A percentile compares a stretch with the other conserved stretches of the same genome.
phyloP scores from a whole-genome alignment of 306 rosid genomes.

The Pachyrhizus erosus region DNA sequence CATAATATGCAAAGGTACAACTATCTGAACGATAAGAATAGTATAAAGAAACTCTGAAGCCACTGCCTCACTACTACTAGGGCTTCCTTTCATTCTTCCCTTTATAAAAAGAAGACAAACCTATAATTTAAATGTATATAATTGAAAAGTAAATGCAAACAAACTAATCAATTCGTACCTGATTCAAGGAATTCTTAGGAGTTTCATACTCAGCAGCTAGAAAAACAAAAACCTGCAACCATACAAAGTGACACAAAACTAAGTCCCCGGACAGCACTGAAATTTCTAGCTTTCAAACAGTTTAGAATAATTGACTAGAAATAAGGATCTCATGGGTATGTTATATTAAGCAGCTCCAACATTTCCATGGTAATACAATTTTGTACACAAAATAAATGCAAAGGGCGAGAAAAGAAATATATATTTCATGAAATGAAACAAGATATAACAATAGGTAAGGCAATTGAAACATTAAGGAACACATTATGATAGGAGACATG shows the following conservation, averaged over 20 bases:
- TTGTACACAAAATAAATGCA: conserved; percentile 16
- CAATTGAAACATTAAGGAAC: neutral
- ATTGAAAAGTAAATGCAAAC: conserved; percentile 18
- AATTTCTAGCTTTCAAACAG: conserved; percentile 19
- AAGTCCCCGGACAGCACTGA: conserved; percentile 26
- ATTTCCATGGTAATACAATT: neutral
- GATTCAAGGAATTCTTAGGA: conserved; percentile 82
- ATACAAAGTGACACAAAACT: conserved; percentile 34
- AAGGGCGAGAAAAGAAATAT: neutral
- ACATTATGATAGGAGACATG: neutral
- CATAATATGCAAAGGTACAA: conserved; percentile 18
- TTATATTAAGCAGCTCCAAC: neutral
- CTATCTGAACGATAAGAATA: conserved; percentile 22
- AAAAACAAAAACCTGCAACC: conserved; percentile 86
- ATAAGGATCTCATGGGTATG: neutral
- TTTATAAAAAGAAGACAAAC: conserved; percentile 6
- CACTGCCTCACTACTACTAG: neutral
- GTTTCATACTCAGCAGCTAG: conserved; percentile 94
- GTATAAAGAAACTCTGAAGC: conserved; percentile 9
- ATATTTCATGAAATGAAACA: conserved; percentile 21
- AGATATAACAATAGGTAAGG: neutral
- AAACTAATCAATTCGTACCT: conserved; percentile 55
- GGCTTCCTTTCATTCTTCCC: conserved; percentile 15
- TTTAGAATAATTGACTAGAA: conserved; percentile 10
- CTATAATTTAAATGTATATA: neutral